A percentile compares a stretch with the other conserved stretches of the same genome.
Conservation (phyloP, 2,329 filamentous ascomycete species). For the Pseudogymnoascus sp. region DNA sequence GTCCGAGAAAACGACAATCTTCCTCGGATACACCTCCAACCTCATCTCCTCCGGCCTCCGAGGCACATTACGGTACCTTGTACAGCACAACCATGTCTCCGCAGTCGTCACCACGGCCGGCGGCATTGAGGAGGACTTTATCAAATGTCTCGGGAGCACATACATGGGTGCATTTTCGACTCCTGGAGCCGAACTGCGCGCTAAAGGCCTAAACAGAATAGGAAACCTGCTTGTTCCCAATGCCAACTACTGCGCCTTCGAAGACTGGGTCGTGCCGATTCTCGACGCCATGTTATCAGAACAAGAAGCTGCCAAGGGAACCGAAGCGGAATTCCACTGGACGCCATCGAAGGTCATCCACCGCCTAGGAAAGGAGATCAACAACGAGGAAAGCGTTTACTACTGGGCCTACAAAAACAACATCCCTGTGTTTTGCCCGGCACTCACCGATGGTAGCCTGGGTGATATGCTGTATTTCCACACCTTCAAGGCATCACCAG, state of each 20-base stretch:
- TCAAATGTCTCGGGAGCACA: constrained; percentile 93
- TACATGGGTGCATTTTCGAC: constrained; percentile 85
- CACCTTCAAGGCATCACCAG: constrained; percentile 81
- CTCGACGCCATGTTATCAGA: constrained; percentile 91
- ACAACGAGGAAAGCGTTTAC: constrained; percentile 83
- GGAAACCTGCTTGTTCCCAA: constrained; percentile 95
- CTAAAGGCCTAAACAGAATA: constrained; percentile 87
- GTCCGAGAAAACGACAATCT: constrained; percentile 77
- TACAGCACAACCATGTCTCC: constrained; percentile 86
- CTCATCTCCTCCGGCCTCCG: constrained; percentile 92
- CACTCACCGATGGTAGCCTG: constrained; percentile 86
- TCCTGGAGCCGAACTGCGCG: constrained; percentile 67
- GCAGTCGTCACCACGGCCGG: constrained; percentile 93
- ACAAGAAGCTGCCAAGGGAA: constrained; percentile 71
- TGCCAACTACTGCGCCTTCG: constrained; percentile 93
- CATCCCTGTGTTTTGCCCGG: constrained; percentile 95
- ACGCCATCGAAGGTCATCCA: constrained; percentile 89
- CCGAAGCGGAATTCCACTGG: constrained; percentile 71
- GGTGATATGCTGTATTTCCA: constrained; percentile 99
- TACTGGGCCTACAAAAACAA: constrained; percentile 98
- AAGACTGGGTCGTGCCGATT: constrained; percentile 95
- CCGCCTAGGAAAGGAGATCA: constrained; percentile 86
- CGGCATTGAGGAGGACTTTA: constrained; percentile 93
- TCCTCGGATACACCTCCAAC: constrained; percentile 96
- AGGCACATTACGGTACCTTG: constrained; percentile 85